A percentile compares a stretch with the other conserved stretches of the same genome.
Evolutionary conservation across 768 basidiomycete species (phyloP).

Genomic region (Leccinum subtestaceum): DNA sequence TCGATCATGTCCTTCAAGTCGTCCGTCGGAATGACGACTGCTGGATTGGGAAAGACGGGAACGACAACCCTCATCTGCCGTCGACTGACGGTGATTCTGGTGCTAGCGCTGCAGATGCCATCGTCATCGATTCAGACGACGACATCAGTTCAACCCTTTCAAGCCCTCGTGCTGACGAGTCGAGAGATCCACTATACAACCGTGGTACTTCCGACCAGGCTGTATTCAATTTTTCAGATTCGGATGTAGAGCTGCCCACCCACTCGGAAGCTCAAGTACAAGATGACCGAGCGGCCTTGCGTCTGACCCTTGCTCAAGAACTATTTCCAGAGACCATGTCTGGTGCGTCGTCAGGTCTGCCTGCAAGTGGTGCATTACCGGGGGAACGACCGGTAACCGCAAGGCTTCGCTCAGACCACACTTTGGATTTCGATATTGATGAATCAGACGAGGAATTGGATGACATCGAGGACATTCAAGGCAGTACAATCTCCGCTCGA

Average conservation of each 20-base stretch:
- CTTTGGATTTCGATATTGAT: slow-evolving; percentile 10
- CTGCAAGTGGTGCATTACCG: not conserved
- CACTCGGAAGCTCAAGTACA: slow-evolving; percentile 2
- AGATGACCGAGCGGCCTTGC: not conserved
- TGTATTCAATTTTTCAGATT: slow-evolving; percentile 5
- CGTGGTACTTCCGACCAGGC: not conserved
- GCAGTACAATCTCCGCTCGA: not conserved
- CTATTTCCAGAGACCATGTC: not conserved
- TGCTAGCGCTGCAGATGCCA: slow-evolving; percentile 17
- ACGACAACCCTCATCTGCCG: not conserved
- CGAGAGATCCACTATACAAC: not conserved
- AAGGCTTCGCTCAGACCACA: not conserved
- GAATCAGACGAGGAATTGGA: not conserved
- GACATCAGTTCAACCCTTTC: slow-evolving; percentile 1
- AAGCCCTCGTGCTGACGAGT: not conserved
- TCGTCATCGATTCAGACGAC: slow-evolving; percentile 23
- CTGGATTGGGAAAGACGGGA: not conserved
- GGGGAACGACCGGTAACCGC: not conserved
- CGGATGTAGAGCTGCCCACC: slow-evolving; percentile 9
- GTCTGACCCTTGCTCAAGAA: slow-evolving; percentile 2
- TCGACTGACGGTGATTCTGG: slow-evolving; percentile 7
- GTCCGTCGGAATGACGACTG: not conserved
- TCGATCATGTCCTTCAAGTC: not conserved
- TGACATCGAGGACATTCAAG: not conserved
- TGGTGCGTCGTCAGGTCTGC: not conserved